phyloP scores from a whole-genome alignment of 2,329 filamentous ascomycete genomes.

The Fusarium sp. region DNA sequence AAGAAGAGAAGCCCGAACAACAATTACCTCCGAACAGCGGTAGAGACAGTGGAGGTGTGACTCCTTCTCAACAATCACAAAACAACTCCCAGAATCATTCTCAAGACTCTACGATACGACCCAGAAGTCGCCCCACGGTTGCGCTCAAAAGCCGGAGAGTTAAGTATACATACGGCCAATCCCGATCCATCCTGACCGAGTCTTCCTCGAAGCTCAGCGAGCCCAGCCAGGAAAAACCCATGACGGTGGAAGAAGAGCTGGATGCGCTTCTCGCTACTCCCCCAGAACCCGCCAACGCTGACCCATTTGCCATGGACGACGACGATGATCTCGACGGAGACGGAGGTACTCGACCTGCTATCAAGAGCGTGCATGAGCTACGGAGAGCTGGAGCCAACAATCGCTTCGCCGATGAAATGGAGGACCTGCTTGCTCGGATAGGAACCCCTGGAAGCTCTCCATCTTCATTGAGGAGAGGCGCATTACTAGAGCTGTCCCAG shows the following conservation, averaged over 20 bases:
- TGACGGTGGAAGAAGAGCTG: slow-evolving; percentile 39
- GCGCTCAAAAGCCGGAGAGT: slow-evolving; percentile 49
- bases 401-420: slow-evolving; percentile 73
- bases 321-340: slow-evolving; percentile 53
- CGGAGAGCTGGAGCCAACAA: slow-evolving; percentile 75
- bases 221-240: slow-evolving; percentile 30
- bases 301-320: slow-evolving; percentile 44
- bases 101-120: slow-evolving; percentile 39
- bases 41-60: slow-evolving; percentile 29
- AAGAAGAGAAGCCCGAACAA: slow-evolving; percentile 9
- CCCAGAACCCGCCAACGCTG: slow-evolving; percentile 37
- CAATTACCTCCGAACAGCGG: slow-evolving; percentile 27
- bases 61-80: slow-evolving; percentile 38
- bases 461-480: slow-evolving; percentile 66
- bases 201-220: slow-evolving; percentile 46
- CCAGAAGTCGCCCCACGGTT: slow-evolving; percentile 43
- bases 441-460: slow-evolving; percentile 60
- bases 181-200: slow-evolving; percentile 47
- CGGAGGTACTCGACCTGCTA: slow-evolving; percentile 60
- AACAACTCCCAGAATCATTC: slow-evolving; percentile 27
- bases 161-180: slow-evolving; percentile 52
- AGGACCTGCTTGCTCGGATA: slow-evolving; percentile 72
- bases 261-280: slow-evolving; percentile 43
- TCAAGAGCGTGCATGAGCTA: slow-evolving; percentile 74
- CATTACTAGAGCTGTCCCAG: slow-evolving; percentile 69